Evolutionary conservation across 305 asterid genomes (phyloP).

Genomic region (Ilex paraguariensis): DNA sequence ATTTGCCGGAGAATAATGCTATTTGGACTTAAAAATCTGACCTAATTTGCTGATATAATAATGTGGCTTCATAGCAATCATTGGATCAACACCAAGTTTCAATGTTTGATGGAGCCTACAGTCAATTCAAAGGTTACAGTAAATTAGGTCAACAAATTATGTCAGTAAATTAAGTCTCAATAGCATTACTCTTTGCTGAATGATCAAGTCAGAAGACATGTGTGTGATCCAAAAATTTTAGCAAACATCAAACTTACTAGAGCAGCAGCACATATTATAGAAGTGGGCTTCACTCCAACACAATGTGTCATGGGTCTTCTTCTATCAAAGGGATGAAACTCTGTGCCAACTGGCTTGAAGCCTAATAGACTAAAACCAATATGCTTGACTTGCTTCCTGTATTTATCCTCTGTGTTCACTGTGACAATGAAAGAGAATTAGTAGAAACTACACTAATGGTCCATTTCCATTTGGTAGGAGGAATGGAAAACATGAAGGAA

Average conservation of each 20-base stretch:
- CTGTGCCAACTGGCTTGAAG: constrained; percentile 24
- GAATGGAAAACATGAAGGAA: background rate
- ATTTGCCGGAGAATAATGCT: no score
- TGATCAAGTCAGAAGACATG: background rate
- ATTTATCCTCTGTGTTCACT: constrained; percentile 31
- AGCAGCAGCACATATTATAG: constrained; percentile 51
- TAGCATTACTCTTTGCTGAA: background rate
- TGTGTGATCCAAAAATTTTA: background rate
- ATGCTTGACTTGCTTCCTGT: constrained; percentile 25
- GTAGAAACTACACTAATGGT: background rate
- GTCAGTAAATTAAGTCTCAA: no score
- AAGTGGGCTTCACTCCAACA: constrained; percentile 31
- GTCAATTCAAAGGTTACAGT: no score
- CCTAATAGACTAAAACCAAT: constrained; percentile 17
- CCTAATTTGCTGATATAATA: no score
- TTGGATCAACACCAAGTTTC: no score
- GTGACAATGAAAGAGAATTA: constrained; percentile 8
- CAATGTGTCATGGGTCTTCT: constrained; percentile 14
- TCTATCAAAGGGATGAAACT: constrained; percentile 28
- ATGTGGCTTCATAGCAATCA: no score
- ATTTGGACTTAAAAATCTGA: background rate
- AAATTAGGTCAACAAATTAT: no score
- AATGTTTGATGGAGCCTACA: no score
- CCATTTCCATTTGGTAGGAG: constrained; percentile 3
- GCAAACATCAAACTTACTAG: constrained; percentile 36